Evolutionary conservation across 345 rosid species (phyloP).

Genomic region (Populus tremula): DNA sequence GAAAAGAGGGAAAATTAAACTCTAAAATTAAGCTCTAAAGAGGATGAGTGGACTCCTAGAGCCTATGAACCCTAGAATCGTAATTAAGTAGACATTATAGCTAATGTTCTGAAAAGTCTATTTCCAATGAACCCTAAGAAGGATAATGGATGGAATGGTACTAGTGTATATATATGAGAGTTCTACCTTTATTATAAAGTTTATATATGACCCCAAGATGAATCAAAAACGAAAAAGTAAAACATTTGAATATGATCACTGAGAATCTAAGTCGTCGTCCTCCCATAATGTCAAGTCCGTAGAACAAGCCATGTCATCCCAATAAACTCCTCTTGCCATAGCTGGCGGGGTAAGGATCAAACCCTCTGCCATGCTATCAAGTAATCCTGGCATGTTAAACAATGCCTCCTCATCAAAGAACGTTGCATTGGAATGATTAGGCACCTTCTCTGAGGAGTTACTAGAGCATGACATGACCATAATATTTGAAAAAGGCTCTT

Average conservation of each 20-base stretch:
- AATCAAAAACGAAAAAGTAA: neutral
- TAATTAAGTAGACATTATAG: too few relatives aligned
- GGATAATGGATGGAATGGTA: too few relatives aligned
- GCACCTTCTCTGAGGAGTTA: neutral
- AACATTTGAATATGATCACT: neutral
- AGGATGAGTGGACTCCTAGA: too few relatives aligned
- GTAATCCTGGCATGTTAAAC: slow-evolving; percentile 28
- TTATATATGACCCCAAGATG: too few relatives aligned
- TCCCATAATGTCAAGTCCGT: slow-evolving; percentile 18
- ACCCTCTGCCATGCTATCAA: slow-evolving; percentile 31
- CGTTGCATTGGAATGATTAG: neutral
- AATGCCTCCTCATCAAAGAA: slow-evolving; percentile 27
- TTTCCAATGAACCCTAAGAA: too few relatives aligned
- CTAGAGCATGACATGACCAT: neutral
- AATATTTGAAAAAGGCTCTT: neutral
- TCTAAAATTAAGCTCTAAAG: too few relatives aligned
- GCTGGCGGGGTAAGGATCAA: slow-evolving; percentile 24
- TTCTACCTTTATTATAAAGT: too few relatives aligned
- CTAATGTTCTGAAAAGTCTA: too few relatives aligned
- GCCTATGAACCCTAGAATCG: too few relatives aligned
- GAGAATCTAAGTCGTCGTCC: neutral
- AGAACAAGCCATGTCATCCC: slow-evolving; percentile 9
- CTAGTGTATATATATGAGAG: too few relatives aligned
- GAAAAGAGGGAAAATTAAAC: too few relatives aligned
- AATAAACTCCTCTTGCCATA: slow-evolving; percentile 2